phyloP scores from a whole-genome alignment of 495 filamentous ascomycete genomes.

The Penicillium dipodomyicola region DNA sequence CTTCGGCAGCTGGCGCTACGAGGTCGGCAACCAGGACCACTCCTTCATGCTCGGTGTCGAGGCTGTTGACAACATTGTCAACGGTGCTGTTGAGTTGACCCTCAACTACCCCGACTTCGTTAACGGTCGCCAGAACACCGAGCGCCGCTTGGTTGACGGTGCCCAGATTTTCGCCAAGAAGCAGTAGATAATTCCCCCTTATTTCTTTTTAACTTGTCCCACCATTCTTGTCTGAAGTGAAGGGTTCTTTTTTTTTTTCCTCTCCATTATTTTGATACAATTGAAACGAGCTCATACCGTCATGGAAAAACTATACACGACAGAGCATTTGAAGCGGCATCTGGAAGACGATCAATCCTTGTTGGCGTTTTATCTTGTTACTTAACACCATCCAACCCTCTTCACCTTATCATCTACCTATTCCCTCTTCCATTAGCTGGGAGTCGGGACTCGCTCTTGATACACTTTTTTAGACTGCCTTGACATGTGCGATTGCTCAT shows the following conservation, averaged over 20 bases:
- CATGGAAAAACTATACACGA: slow-evolving; percentile 26
- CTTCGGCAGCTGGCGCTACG: slow-evolving; percentile 98
- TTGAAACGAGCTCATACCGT: slow-evolving; percentile 28
- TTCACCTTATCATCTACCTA: slow-evolving; percentile 21
- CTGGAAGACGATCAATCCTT: slow-evolving; percentile 32
- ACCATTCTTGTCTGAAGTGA: slow-evolving; percentile 6
- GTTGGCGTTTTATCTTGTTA: slow-evolving; percentile 36
- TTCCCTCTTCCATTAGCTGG: slow-evolving; percentile 23
- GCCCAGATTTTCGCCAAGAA: slow-evolving; percentile 61
- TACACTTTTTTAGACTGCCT: slow-evolving; percentile 27
- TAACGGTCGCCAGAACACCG: slow-evolving; percentile 82
- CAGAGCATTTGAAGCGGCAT: slow-evolving; percentile 36
- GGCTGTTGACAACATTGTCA: slow-evolving; percentile 92
- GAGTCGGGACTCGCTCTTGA: slow-evolving; percentile 22
- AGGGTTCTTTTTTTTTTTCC: slow-evolving; percentile 2
- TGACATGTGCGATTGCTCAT: slow-evolving; percentile 18
- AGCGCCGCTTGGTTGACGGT: slow-evolving; percentile 82
- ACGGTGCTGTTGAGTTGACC: slow-evolving; percentile 90
- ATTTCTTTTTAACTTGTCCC: slow-evolving; percentile 16
- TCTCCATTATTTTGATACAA: slow-evolving; percentile 22
- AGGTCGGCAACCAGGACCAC: slow-evolving; percentile 97
- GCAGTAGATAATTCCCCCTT: slow-evolving; percentile 33
- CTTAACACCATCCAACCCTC: slow-evolving; percentile 19
- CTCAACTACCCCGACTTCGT: slow-evolving; percentile 99
- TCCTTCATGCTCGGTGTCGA: slow-evolving; percentile 98